Percentiles rank a stretch among this genome's conserved stretches.
phyloP scores from a whole-genome alignment of 1,139 yeast species.

The Geotrichum siamense region DNA sequence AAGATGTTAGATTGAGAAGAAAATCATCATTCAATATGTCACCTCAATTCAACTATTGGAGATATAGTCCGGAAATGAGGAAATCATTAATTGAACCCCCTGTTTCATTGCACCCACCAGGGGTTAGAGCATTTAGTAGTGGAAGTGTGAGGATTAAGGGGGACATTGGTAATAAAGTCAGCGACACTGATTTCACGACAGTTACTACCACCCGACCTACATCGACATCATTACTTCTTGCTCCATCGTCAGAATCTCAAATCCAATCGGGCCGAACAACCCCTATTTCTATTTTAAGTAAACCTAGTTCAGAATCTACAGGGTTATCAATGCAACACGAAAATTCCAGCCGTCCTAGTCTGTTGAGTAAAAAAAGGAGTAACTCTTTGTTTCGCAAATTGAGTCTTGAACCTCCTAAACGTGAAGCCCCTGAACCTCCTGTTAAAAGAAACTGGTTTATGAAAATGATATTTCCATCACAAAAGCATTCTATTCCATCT shows the following conservation, averaged over 20 bases:
- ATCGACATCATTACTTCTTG: too few species aligned
- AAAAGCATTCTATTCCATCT: not conserved
- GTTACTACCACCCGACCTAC: not conserved
- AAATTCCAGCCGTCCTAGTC: not conserved
- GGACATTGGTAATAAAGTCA: conserved; percentile 3
- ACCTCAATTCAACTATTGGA: conserved; percentile 3
- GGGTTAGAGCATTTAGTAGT: not conserved
- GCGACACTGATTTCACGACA: not conserved
- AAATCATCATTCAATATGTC: conserved; percentile 1
- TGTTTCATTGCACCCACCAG: not conserved
- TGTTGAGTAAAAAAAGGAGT: conserved; percentile 5
- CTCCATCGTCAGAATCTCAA: not conserved
- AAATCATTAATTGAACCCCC: not conserved
- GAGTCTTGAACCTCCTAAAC: conserved; percentile 13
- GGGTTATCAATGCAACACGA: not conserved
- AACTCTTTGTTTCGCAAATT: conserved; percentile 11
- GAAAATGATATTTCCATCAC: conserved; percentile 29
- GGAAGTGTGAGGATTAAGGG: conserved; percentile 1
- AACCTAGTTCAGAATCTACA: not conserved
- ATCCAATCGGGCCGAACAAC: not conserved
- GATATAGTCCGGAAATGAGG: conserved; percentile 2
- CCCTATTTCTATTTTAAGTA: not conserved
- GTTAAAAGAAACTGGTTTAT: conserved; percentile 36
- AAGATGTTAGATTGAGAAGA: not conserved
- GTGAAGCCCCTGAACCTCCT: conserved; percentile 17